Base-by-base conservation (phyloP, 805 yeast species). In the Ogataea kodamae region DNA sequence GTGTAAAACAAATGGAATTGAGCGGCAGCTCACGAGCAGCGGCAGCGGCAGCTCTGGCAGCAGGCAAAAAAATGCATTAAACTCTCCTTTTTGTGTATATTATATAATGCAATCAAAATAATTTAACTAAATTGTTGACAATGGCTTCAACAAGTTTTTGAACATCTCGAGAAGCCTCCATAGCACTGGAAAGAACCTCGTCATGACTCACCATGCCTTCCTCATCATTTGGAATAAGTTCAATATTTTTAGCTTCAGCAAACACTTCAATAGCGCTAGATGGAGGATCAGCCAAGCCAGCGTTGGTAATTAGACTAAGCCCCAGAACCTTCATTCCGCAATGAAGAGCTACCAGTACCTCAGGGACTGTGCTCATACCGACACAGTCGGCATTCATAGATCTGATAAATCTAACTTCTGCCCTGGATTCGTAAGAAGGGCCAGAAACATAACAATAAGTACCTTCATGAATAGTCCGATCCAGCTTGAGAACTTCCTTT, bases 321-420 rank as follows among this genome's bases (percentile, higher is more conserved):
- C 97, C 97, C 42, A 90, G 64, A 5, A 88, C 95, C 44, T 67
- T 71, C 64, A 92, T 60, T 1, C 89, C 95, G 39, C 79, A 72
- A 57, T 92, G 97, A 56, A 95, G 78, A 2, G 96, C 97, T 12
- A 87, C 81, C 41, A 87, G 76, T 2, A 87, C 95, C 60, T 90
- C 98, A 0, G 98, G 97, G 20, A 90, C 97, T 0, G 97, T 92
- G 37, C 95, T 83, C 98, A 90, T 90, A 4, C 97, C 97, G 2
- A 89, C 97, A 0, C 92, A 84, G 59, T 90, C 97, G 32, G 86
- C 96, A 7, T 97, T 97, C 18, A 82, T 45, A 5, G 63, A 47
- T 40, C 77, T 59, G 28, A 90, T 65, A 68, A 80, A 68, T 37
- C 95, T 69, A n/a, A 81, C 82, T 63, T 90, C 98, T 0, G 97